phyloP scores from a whole-genome alignment of 2,329 filamentous ascomycete genomes.

The Monilinia vaccinii-corymbosi region DNA sequence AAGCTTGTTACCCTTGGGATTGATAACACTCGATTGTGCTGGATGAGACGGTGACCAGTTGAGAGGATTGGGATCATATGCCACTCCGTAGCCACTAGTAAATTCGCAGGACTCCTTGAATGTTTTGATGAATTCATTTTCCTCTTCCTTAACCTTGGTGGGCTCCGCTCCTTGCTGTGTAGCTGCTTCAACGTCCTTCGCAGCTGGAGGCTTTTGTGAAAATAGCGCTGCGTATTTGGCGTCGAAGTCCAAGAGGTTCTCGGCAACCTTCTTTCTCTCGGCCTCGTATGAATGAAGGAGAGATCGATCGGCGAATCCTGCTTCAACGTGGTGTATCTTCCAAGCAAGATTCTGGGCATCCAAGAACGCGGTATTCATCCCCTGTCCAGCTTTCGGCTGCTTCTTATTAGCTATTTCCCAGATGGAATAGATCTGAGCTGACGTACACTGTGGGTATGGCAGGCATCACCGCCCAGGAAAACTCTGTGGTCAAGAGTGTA shows the following conservation, averaged over 20 bases:
- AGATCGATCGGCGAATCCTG: slow-evolving; percentile 65
- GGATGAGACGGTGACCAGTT: slow-evolving; percentile 74
- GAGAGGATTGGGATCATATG: slow-evolving; percentile 70
- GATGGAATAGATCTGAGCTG: not conserved
- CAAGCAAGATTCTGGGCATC: slow-evolving; percentile 86
- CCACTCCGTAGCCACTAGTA: slow-evolving; percentile 84
- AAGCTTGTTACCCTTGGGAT: slow-evolving; percentile 55
- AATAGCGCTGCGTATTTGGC: slow-evolving; percentile 85
- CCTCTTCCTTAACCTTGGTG: slow-evolving; percentile 33
- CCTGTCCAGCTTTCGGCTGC: slow-evolving; percentile 66
- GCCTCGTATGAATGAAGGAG: slow-evolving; percentile 78
- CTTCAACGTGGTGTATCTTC: slow-evolving; percentile 90
- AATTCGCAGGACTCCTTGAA: slow-evolving; percentile 92
- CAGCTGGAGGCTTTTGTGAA: slow-evolving; percentile 65
- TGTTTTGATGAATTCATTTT: slow-evolving; percentile 77
- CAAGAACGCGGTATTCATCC: slow-evolving; percentile 72
- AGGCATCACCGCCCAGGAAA: slow-evolving; percentile 70
- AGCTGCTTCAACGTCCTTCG: slow-evolving; percentile 63
- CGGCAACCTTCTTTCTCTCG: slow-evolving; percentile 77
- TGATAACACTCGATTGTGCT: slow-evolving; percentile 60
- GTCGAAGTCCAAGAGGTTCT: slow-evolving; percentile 78
- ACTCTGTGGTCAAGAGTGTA: slow-evolving; percentile 61
- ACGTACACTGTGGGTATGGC: slow-evolving; percentile 65
- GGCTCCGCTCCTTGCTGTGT: slow-evolving; percentile 31
- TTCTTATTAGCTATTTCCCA: not conserved